phyloP scores from a whole-genome alignment of 306 rosid species.

The Vigna hirtella region DNA sequence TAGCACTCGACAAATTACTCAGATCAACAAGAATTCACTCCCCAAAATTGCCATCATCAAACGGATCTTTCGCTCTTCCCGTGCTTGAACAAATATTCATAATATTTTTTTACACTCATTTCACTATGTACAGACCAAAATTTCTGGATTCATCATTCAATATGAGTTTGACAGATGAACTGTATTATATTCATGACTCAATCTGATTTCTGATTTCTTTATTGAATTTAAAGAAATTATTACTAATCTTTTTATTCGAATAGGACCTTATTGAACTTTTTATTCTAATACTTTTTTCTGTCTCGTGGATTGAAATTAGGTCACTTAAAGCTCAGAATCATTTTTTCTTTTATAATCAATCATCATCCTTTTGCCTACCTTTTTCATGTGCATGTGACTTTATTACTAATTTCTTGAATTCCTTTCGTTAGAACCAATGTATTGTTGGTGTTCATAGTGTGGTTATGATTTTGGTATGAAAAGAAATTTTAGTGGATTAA shows the following conservation, averaged over 20 bases:
- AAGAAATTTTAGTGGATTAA: too few species aligned
- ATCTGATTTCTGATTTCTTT: background rate
- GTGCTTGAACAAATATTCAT: constrained; percentile 22
- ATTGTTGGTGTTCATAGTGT: too few species aligned
- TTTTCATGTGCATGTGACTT: background rate
- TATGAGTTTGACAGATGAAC: constrained; percentile 7
- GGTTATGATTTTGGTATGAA: too few species aligned
- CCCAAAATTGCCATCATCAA: constrained; percentile 59
- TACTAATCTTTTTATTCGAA: too few species aligned
- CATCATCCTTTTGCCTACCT: too few species aligned
- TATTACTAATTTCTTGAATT: background rate
- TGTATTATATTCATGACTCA: background rate
- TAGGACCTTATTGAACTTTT: background rate
- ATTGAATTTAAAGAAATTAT: too few species aligned
- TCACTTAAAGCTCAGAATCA: background rate
- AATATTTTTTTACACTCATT: constrained; percentile 37
- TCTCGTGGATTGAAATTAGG: background rate
- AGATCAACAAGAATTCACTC: constrained; percentile 44
- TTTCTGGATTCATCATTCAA: constrained; percentile 7
- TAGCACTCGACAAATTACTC: constrained; percentile 48
- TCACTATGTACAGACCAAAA: constrained; percentile 36
- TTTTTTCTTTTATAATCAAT: background rate
- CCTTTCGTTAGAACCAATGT: too few species aligned
- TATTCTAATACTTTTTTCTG: background rate
- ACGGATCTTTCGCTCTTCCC: constrained; percentile 56